Base-by-base conservation (phyloP, 495 filamentous ascomycete genomes). In the Penicillium pancosmium region DNA sequence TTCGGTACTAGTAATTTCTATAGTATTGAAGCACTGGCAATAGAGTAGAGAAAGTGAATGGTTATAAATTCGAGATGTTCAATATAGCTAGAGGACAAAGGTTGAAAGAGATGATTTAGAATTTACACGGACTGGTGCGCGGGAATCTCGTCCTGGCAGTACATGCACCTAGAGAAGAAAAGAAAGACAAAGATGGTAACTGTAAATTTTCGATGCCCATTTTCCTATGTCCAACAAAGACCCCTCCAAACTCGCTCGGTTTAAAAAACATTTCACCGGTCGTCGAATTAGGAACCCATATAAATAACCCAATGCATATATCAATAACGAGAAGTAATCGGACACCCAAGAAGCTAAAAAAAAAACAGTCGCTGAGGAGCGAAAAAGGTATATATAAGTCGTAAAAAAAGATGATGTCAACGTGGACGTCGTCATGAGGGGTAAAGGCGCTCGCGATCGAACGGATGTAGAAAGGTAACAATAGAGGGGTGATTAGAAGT, bases 271-370 rank as follows among this genome's bases (percentile, higher is more conserved):
- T n/a, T 31, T 53, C 41, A 57, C 60, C 41, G 52, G 50, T 62
- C 59, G 19, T 65, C 61, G 50, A 65, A 60, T 63, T 48, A 48
- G 46, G 46, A 48, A 27, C 46, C 46, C 9, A 35, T 62, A 57
- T 51, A 48, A 54, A 67, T 60, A 54, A 48, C 57, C 53, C 61
- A 59, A 61, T 68, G 64, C 61, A 57, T 52, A 57, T 52, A 70
- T 18, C 46, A 62, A 50, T 44, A 57, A 61, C 40, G 40, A 57
- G 53, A 12, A 57, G 34, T 52, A 51, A 36, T 61, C 19, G 60
- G 60, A 69, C 70, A 70, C 66, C 65, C 57, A 71, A 61, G 27
- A 63, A 68, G 57, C 34, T 57, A 59, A 69, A 56, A 54, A 61
- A 64, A 56, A 55, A 47, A 60, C 23, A 50, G 57, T 44, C 62